phyloP scores from a whole-genome alignment of 1,139 yeast species.

The Candida sp. region DNA sequence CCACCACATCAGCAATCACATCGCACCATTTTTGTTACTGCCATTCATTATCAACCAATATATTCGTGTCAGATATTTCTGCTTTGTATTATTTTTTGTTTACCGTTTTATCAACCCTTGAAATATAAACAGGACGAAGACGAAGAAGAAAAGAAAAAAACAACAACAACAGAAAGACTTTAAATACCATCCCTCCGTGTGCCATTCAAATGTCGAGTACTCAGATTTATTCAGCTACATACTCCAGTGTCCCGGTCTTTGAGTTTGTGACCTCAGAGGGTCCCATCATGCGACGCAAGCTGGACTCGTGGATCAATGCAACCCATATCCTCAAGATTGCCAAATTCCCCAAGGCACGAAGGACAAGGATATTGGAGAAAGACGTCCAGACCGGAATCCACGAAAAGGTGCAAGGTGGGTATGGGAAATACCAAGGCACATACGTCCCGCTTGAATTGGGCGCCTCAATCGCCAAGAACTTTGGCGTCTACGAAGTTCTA shows the following conservation, averaged over 20 bases:
- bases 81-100: neutral
- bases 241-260: slow-evolving; percentile 80
- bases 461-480: slow-evolving; percentile 67
- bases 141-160: neutral
- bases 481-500: slow-evolving; percentile 69
- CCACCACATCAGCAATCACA: neutral
- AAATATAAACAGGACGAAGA: neutral
- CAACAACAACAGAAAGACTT: neutral
- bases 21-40: neutral
- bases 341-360: slow-evolving; percentile 81
- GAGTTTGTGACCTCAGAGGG: slow-evolving; percentile 74
- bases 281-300: slow-evolving; percentile 79
- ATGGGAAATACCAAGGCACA: slow-evolving; percentile 95
- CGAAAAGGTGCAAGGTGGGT: slow-evolving; percentile 96
- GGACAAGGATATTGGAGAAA: slow-evolving; percentile 84
- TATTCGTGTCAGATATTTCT: neutral
- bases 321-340: slow-evolving; percentile 91
- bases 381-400: slow-evolving; percentile 88
- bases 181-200: neutral
- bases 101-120: neutral
- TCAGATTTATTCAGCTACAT: slow-evolving; percentile 77
- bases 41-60: neutral
- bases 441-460: slow-evolving; percentile 84
- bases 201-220: slow-evolving; percentile 19
- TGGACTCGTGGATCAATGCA: slow-evolving; percentile 89